Percentiles rank a stretch among this genome's conserved stretches.
Evolutionary conservation across 345 rosid species (phyloP).

Genomic region (Aquilaria yunnanensis): DNA sequence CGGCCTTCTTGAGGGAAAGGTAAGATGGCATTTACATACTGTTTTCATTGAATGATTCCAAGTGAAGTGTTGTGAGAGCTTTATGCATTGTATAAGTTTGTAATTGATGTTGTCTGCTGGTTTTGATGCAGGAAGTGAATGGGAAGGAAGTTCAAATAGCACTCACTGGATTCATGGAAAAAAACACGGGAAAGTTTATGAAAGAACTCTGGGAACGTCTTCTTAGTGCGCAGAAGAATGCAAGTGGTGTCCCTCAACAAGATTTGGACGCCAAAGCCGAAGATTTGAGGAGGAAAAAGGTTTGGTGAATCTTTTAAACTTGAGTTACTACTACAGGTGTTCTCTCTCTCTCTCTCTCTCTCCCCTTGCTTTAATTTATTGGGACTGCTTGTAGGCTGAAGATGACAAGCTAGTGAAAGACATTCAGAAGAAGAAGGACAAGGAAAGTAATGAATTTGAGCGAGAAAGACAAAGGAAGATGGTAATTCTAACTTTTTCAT

Average conservation of each 20-base stretch:
- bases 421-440: conserved; percentile 62
- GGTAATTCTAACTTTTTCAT: conserved; percentile 73
- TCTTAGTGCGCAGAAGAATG: conserved; percentile 80
- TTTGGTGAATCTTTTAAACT: conserved; percentile 15
- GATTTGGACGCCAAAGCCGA: conserved; percentile 85
- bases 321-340: not conserved
- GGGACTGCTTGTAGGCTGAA: conserved; percentile 50
- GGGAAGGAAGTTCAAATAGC: conserved; percentile 89
- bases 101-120: not conserved
- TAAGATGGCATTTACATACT: conserved; percentile 11
- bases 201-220: conserved; percentile 97
- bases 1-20: conserved; percentile 93
- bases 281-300: conserved; percentile 74
- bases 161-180: conserved; percentile 98
- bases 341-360: not conserved
- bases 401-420: conserved; percentile 48
- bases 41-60: not conserved
- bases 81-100: not conserved
- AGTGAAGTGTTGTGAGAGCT: not conserved
- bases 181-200: conserved; percentile 91
- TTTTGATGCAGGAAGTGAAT: conserved; percentile 55
- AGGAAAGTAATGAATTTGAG: conserved; percentile 51
- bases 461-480: conserved; percentile 45
- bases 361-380: conserved; percentile 10
- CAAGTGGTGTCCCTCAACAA: conserved; percentile 90